Base-by-base conservation (phyloP, 257 asterid genomes). In the Lithospermum erythrorhizon region DNA sequence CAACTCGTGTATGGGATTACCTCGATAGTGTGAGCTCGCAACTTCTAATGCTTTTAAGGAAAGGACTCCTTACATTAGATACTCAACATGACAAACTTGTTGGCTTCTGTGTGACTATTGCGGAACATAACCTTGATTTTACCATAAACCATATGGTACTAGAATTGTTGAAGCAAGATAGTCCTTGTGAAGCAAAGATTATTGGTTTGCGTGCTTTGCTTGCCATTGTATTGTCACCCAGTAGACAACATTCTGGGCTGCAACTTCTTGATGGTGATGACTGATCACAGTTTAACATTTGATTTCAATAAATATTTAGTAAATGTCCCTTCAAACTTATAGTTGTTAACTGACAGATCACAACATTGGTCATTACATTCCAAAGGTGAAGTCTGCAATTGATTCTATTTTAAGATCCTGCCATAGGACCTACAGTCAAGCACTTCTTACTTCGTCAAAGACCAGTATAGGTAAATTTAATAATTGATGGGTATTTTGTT, bases 141-240 rank as follows among this genome's bases (percentile, higher is more conserved):
- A 90, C 97, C 19, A 82, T 89, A 95, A 93, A 89, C 71, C 98
- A 93, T 72, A 86, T 82, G 74, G 83, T 93, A 73, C 79, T 93
- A 65, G 98, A 86, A 67, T 76, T 93, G 78, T 89, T 93, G 79
- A 93, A 82, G 84, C 97, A 86, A 82, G 98, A 91, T 65, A 84
- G 94, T 77, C 91, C 96, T 16, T 75, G 84, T 70, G 98, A 93
- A 81, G 97, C 97, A 54, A 93, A 93, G 74, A 95, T 93, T 71
- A 93, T 93, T 65, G 98, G 98, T 64, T 95, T 93, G 37, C 95
- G 98, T 52, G 95, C 98, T 63, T 85, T 93, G 85, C 97, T 89
- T 68, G 98, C 90, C 75, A 93, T 93, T 77, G 96, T 88, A 65
- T 78, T 84, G 89, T 84, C 98, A 71, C 98, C 98, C 53, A 83